Percentiles rank a stretch among this genome's conserved stretches.
These are phyloP conservation scores for Cystobasidiaceae sp. DNA, from an alignment of 1,284 basidiomycete genomes.

Conservation along the genomic window DNA sequence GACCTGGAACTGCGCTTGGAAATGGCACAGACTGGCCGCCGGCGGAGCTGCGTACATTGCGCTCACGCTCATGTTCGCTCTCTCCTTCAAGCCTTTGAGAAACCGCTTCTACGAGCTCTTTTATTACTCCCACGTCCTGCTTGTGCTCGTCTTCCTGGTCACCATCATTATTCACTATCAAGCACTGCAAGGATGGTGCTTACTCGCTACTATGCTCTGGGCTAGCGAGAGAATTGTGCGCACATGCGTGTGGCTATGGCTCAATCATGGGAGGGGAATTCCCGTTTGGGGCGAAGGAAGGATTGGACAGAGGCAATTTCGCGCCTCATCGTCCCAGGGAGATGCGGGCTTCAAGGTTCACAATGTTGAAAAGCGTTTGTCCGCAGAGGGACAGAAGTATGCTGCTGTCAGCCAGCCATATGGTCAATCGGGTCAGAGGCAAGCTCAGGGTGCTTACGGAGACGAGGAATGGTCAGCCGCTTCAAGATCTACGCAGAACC, in stretches of 20 bases:
- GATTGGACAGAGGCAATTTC: conserved; percentile 17
- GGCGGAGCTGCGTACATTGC: conserved; percentile 67
- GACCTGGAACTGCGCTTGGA: conserved; percentile 61
- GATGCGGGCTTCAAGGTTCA: conserved; percentile 27
- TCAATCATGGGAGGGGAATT: conserved; percentile 54
- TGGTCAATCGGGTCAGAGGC: not conserved
- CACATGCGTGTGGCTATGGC: conserved; percentile 57
- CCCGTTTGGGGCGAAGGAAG: conserved; percentile 23
- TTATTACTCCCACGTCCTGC: conserved; percentile 64
- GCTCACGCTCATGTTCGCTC: conserved; percentile 61
- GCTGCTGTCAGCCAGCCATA: not conserved
- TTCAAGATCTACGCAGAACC: conserved; percentile 24
- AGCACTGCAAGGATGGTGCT: conserved; percentile 26
- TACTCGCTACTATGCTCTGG: conserved; percentile 61
- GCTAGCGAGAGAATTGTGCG: conserved; percentile 60
- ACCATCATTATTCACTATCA: conserved; percentile 65
- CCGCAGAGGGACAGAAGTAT: conserved; percentile 28
- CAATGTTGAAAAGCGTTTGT: conserved; percentile 26
- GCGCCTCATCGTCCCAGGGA: not conserved
- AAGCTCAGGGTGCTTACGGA: conserved; percentile 2
- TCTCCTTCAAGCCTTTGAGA: conserved; percentile 62
- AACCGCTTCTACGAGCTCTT: conserved; percentile 68
- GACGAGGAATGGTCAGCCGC: conserved; percentile 32
- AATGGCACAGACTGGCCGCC: conserved; percentile 65
- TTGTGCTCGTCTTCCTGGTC: conserved; percentile 60